Conservation (phyloP, 1,139 yeast species). For the Candida albicans region DNA sequence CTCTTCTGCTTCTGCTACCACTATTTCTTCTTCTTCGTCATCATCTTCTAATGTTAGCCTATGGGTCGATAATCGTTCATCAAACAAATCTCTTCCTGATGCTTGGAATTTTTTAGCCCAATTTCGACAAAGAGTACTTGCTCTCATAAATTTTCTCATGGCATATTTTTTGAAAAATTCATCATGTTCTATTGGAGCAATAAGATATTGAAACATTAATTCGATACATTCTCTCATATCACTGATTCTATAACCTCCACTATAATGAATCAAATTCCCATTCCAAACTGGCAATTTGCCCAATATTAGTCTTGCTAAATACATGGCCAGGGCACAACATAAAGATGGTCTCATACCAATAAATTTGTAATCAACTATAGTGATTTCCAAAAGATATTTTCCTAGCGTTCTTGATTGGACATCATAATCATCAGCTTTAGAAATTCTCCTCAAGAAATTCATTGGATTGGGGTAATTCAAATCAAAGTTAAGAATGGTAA, state of each 20-base stretch:
- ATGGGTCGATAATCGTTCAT: conserved; percentile 17
- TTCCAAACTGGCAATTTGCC: conserved; percentile 74
- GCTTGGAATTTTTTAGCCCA: conserved; percentile 75
- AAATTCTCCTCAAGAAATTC: conserved; percentile 88
- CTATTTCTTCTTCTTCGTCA: neutral
- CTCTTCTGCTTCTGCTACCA: neutral
- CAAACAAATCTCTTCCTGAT: conserved; percentile 33
- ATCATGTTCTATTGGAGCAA: conserved; percentile 85
- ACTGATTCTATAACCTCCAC: conserved; percentile 83
- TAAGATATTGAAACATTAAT: conserved; percentile 74
- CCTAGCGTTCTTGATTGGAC: conserved; percentile 91
- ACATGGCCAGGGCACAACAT: conserved; percentile 92
- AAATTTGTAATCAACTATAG: conserved; percentile 78
- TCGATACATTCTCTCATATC: conserved; percentile 73
- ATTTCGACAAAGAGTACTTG: conserved; percentile 81
- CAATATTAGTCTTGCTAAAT: conserved; percentile 75
- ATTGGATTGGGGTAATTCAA: conserved; percentile 91
- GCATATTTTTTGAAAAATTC: conserved; percentile 95
- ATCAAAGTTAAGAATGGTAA: conserved; percentile 75
- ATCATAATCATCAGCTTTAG: conserved; percentile 94
- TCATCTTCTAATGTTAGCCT: conserved; percentile 10
- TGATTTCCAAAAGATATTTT: conserved; percentile 80
- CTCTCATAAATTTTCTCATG: conserved; percentile 86
- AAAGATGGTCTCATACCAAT: conserved; percentile 78
- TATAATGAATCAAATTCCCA: conserved; percentile 81